Base-by-base conservation (phyloP, 2,329 filamentous ascomycete genomes). In the Claviceps purpurea region DNA sequence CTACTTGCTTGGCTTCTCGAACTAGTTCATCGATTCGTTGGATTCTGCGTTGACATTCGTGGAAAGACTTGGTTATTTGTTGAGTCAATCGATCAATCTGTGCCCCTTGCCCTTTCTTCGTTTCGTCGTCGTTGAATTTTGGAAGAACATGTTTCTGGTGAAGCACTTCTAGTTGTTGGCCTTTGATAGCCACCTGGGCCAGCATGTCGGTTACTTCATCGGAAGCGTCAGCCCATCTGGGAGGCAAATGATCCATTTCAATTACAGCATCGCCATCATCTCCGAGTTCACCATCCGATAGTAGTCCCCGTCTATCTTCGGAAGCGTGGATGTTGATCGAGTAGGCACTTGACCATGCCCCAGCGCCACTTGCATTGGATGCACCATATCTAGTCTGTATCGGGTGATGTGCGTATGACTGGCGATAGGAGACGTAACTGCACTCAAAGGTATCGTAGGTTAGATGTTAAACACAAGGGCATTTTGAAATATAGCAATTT, bases 391-490 rank as follows among this genome's bases (percentile, higher is more conserved):
- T 84, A 59, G 82, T 81, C 71, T 89, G 89, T 72, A 83, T 80
- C 51, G 93, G 93, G 67, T 96, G 90, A 70, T 97, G 93, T 62
- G 89, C 82, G 71, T 96, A 97, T 63, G 91, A 97, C 74, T 98
- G 93, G 64, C 93, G 90, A 77, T 97, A 98, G 70, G 93, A 97
- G 68, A 98, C 93, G 70, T 94, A 98, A 67, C 91, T 95, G 65
- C 49, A 58, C 47, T 56, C 51, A 40, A 34, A 44, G n/a, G 10
- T 30, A 30, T 30, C 26, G 26, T 30, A 10, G 16, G 18, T 50
- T 34, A 50, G 41, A 50, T 38, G 16, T 40, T 26, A 8, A 39
- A 24, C 13, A 38, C 18, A 5, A 18, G 7, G 11, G 11, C 26
- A 30, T 30, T 30, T 30, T 30, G 26, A 30, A 30, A 30, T 10